A percentile compares a stretch with the other conserved stretches of the same genome.
Conservation (phyloP, 176 grass and related monocot genomes). For the Miscanthus lutarioriparius region DNA sequence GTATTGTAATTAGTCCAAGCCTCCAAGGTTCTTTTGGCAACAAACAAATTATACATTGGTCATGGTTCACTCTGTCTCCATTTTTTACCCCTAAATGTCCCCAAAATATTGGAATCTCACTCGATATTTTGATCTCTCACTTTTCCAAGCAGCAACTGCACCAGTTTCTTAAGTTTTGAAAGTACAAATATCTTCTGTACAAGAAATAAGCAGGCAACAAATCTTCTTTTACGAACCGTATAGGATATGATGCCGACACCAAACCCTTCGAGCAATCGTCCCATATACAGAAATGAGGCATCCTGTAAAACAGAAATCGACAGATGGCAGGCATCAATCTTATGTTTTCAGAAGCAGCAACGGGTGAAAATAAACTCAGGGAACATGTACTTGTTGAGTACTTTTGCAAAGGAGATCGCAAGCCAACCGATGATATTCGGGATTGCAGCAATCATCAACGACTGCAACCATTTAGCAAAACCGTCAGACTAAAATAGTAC, state of each 20-base stretch:
- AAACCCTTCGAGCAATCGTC: slow-evolving; percentile 87
- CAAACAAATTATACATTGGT: background rate
- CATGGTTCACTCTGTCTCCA: background rate
- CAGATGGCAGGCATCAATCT: background rate
- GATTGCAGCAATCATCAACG: slow-evolving; percentile 90
- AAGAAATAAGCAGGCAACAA: background rate
- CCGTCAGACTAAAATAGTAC: background rate
- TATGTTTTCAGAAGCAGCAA: background rate
- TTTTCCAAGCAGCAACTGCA: background rate
- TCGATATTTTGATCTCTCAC: background rate
- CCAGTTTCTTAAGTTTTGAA: slow-evolving; percentile 4
- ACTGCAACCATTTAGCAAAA: slow-evolving; percentile 46
- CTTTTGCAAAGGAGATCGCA: slow-evolving; percentile 91
- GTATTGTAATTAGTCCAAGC: background rate
- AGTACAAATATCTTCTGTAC: background rate
- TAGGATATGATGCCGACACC: slow-evolving; percentile 96
- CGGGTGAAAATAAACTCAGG: background rate
- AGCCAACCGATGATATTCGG: slow-evolving; percentile 96
- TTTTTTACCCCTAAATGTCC: background rate
- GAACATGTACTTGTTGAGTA: slow-evolving; percentile 26
- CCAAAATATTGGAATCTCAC: background rate
- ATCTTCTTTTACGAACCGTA: slow-evolving; percentile 34
- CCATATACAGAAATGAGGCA: slow-evolving; percentile 93
- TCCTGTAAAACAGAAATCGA: slow-evolving; percentile 46
- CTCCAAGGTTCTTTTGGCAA: background rate